Base-by-base conservation (phyloP, 164 flowering plant genomes). In the Houttuynia cordata region DNA sequence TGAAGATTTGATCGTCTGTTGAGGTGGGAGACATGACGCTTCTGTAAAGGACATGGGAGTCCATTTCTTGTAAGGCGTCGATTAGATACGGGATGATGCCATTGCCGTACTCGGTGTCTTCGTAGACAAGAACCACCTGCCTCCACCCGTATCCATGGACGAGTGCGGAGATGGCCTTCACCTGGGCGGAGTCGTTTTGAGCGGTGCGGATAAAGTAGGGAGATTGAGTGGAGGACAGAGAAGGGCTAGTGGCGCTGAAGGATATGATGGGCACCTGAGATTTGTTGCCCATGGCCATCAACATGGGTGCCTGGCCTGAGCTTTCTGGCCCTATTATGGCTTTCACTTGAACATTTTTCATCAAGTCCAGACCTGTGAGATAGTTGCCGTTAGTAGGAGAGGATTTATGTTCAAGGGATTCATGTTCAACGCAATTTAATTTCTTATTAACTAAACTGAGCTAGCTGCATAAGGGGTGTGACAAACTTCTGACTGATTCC, bases 261-360 rank as follows among this genome's bases (percentile, higher is more conserved):
- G 74, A 71, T 24, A 66, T 24, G n/a, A 71, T 39, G 34, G 74
- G 74, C 13, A 71, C 70, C 1, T 63, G 74, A 47, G 67, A 19
- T 67, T 67, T 66, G 45, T 56, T 54, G 14, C 67, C 74, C 23
- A 71, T 41, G 10, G 62, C 57, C 6, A 50, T 39, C 24, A 71
- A 40, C 45, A 71, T 62, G 22, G 55, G 10, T 0, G 64, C 67
- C 12, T 64, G 49, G 1, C 55, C 59, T 3, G 72, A 64, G 49
- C 21, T 59, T 60, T 25, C 37, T 20, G 72, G 72, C 1, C 72
- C 64, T n/a, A 69, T 41, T 9, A 69, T 60, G 14, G 68, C 68
- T 56, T 64, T 30, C 12, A 64, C 72, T 49, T 56, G n/a, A 5
- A 50, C 53, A 56, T 69, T 69, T 56, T 64, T 64, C 47, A 69